Percentiles rank a stretch among this genome's conserved stretches.
phyloP scores from a whole-genome alignment of 2,329 filamentous ascomycete genomes.

The Sarocladium oryzae region DNA sequence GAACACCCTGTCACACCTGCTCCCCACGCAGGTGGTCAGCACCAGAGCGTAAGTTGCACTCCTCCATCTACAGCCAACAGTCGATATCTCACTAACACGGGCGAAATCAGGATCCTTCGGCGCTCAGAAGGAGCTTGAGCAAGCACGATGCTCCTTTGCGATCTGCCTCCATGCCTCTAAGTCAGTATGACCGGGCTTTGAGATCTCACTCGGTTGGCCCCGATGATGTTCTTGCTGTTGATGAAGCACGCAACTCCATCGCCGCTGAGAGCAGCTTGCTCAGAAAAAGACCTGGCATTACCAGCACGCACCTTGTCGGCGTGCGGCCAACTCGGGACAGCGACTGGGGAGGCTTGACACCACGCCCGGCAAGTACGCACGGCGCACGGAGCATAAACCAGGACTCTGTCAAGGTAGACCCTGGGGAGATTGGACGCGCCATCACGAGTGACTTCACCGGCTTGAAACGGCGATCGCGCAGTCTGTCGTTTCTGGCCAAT shows the following conservation, averaged over 20 bases:
- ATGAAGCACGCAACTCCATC: constrained; percentile 47
- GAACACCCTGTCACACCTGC: constrained; percentile 14
- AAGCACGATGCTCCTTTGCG: constrained; percentile 42
- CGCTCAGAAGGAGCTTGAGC: neutral
- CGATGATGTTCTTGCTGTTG: constrained; percentile 46
- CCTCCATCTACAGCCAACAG: neutral
- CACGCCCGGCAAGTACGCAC: constrained; percentile 55
- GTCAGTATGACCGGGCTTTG: constrained; percentile 53
- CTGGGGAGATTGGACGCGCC: constrained; percentile 54
- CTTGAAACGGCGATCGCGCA: constrained; percentile 50
- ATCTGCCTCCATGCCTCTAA: constrained; percentile 52
- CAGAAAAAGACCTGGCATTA: constrained; percentile 21
- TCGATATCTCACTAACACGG: constrained; percentile 8
- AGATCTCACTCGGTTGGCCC: constrained; percentile 55
- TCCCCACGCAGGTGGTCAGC: constrained; percentile 21
- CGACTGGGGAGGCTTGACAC: constrained; percentile 49
- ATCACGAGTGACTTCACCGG: constrained; percentile 49
- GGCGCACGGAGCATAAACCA: constrained; percentile 36
- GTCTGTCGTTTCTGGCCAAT: constrained; percentile 48
- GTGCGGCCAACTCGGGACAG: constrained; percentile 23
- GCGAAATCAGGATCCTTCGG: neutral
- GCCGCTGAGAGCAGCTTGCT: constrained; percentile 35
- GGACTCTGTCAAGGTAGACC: constrained; percentile 32
- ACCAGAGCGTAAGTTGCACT: constrained; percentile 41
- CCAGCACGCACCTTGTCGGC: constrained; percentile 15